phyloP scores from a whole-genome alignment of 306 rosid species.

The Trifolium subterraneum region DNA sequence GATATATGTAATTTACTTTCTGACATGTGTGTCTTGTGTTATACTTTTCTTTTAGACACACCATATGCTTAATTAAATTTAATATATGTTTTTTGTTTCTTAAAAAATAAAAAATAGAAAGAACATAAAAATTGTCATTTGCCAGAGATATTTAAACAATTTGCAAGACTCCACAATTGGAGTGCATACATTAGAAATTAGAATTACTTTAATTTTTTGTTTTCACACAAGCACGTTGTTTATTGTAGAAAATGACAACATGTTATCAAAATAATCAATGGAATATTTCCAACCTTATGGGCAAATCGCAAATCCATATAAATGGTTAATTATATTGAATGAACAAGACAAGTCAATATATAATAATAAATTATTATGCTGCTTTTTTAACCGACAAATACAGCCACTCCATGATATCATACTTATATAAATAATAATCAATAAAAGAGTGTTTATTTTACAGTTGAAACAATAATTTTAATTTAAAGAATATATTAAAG shows the following conservation, averaged over 20 bases:
- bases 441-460: constrained; percentile 32
- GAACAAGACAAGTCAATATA: constrained; percentile 26
- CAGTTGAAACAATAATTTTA: constrained; percentile 22
- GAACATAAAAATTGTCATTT: background rate
- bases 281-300: constrained; percentile 10
- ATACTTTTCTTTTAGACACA: too few relatives aligned
- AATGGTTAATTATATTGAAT: constrained; percentile 12
- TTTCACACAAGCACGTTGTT: constrained; percentile 4
- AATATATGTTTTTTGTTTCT: too few relatives aligned
- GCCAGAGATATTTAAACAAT: background rate
- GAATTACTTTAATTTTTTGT: background rate
- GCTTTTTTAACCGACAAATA: constrained; percentile 34
- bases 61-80: too few relatives aligned
- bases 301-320: background rate
- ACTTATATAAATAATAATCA: background rate
- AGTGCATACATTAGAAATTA: background rate
- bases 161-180: background rate
- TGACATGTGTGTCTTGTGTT: too few relatives aligned
- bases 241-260: constrained; percentile 27
- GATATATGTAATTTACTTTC: too few relatives aligned
- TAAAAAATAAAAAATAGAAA: too few relatives aligned
- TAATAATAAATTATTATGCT: constrained; percentile 19
- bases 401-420: constrained; percentile 13
- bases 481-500: constrained; percentile 28
- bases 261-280: constrained; percentile 5